Evolutionary conservation across 2,329 filamentous ascomycete species (phyloP), one percentile per base, ranked within the genome.

Genomic region (Ophiosphaerella narmari): DNA sequence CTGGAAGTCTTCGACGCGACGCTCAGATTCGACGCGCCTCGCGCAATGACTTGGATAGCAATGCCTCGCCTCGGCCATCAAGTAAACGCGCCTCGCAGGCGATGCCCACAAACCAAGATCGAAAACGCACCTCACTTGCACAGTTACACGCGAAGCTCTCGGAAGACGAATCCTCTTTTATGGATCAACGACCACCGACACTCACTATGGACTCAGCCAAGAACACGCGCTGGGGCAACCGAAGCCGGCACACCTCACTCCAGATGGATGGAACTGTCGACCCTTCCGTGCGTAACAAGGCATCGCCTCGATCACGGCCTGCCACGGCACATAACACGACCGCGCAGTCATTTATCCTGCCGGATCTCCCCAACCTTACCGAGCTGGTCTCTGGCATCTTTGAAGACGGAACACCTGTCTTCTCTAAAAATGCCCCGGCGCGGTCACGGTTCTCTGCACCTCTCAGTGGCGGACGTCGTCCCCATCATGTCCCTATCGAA

Each of bases 381-480:
- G 83, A 86, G 60, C 74, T 86, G 26, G 79, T 86, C 9, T 84
- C 82, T 18, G 82, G 82, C 45, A 75, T 80, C 1, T 82, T 81
- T 54, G 77, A 81, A 50, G 80, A 84, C 56, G 81, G 81, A 11
- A 84, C 82, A 1, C 82, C 82, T 0, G 76, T 83, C 11, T 81
- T 84, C 65, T 75, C 77, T 8, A 79, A 81, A 16, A 77, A 72
- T 32, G 68, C 74, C n/a, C 77, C 75, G 39, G 63, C 78, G 21
- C 76, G 81, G 36, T 82, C 82, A 11, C 80, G 82, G 32, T 85
- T 84, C 66, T 74, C 78, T 4, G 80, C 79, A 13, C 76, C 76
- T n/a, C 65, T 59, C 24, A 60, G 57, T 35, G 57, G 60, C 14
- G 54, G 62, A 5, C 64, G 68, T 37, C 62, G 68, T 3, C 62